These are phyloP conservation scores for Diplodia sapinea DNA, from an alignment of 2,329 filamentous ascomycete genomes.

Conservation along the genomic window DNA sequence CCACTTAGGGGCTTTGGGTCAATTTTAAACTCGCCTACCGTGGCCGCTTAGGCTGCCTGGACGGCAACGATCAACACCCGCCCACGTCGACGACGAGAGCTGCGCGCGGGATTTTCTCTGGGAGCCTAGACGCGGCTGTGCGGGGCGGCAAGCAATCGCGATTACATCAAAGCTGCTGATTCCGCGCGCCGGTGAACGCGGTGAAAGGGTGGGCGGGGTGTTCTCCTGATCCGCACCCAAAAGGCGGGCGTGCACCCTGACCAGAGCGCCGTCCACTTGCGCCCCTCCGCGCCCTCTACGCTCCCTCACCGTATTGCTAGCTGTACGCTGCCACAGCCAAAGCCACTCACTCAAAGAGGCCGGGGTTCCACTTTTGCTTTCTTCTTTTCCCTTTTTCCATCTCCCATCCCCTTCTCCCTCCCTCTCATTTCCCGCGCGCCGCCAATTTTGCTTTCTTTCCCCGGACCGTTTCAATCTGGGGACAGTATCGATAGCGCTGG, in stretches of 20 bases:
- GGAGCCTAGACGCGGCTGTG: neutral
- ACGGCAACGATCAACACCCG: slow-evolving; percentile 10
- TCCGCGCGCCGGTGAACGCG: slow-evolving; percentile 4
- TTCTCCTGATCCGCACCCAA: slow-evolving; percentile 24
- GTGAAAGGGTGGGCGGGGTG: neutral
- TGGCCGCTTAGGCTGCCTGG: neutral
- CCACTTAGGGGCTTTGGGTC: neutral
- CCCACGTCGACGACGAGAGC: neutral
- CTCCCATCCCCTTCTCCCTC: neutral
- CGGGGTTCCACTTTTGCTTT: neutral
- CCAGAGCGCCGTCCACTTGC: neutral
- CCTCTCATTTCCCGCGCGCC: slow-evolving; percentile 20
- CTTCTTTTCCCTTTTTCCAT: neutral
- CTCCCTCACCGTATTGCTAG: slow-evolving; percentile 15
- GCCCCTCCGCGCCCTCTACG: neutral
- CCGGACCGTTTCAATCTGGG: neutral
- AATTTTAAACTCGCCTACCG: slow-evolving; percentile 22
- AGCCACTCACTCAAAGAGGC: neutral
- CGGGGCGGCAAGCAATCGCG: slow-evolving; percentile 23
- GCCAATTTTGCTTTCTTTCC: neutral
- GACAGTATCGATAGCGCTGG: slow-evolving; percentile 9
- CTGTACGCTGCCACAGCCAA: neutral
- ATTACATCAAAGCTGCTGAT: slow-evolving; percentile 24
- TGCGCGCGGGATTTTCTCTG: neutral
- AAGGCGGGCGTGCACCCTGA: slow-evolving; percentile 9